Base-by-base conservation (phyloP, 73 alveolate species). In the Urostyla sp. region DNA sequence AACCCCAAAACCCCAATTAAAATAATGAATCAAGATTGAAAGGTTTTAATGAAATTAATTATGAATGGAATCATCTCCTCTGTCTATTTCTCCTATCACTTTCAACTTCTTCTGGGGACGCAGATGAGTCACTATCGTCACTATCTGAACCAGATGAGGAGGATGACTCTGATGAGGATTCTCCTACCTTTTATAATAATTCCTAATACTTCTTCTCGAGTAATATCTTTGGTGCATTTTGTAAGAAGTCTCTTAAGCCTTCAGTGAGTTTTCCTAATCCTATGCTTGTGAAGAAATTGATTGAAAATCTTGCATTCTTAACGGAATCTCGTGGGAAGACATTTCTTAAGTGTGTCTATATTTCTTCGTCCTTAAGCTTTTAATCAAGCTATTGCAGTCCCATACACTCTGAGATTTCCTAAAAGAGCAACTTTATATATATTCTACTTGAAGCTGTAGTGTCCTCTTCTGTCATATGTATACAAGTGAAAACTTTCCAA, bases 231-330 rank as follows among this genome's bases (percentile, higher is more conserved):
- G 94, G 95, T 0, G 93, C 95, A 81, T 91, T 92, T 67, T 92
- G 80, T 67, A 92, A 73, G 73, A 77, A 89, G 13, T 92, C 93
- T 89, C 99, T 95, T 54, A 95, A 84, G 37, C 91, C 98, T 76
- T 95, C 99, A 16, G 99, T 98, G 43, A 98, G 90, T 34, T 90
- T 93, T 6, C 99, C 99, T 24, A 97, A 84, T 7, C 99, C 99
- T 74, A 98, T 97, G 28, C 99, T 92, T 15, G 99, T 96, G 89
- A 95, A 98, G 94, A 95, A 98, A 90, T 97, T 98, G 76, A 97
- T 96, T 37, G 98, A 90, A 89, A 98, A 98, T 76, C 99, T 90
- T 45, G 99, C 96, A 89, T 96, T 92, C 84, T 93, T 91, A 0
- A 99, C 99, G 55, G 94, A 91, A 77, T 97, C 99, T 78, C 87